Conservation (phyloP, 192 early-diverging fungal species). For the Lunasporangiospora selenospora region DNA sequence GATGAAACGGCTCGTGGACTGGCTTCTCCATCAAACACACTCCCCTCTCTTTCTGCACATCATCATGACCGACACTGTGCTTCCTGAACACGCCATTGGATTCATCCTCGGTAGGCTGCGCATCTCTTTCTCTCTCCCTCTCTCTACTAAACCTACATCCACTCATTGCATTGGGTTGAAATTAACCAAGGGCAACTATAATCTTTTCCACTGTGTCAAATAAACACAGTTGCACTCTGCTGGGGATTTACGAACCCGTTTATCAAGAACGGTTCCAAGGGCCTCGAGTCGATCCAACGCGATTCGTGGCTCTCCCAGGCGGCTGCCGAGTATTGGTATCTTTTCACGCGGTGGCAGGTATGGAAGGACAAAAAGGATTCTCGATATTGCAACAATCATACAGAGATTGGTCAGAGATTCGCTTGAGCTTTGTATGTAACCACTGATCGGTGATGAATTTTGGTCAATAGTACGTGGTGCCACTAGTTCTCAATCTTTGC, state of each 20-base stretch:
- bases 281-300: constrained; percentile 76
- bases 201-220: not conserved
- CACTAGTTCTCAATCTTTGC: constrained; percentile 87
- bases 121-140: not conserved
- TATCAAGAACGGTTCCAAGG: constrained; percentile 86
- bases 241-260: constrained; percentile 99
- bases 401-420: not conserved
- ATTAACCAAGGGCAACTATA: not conserved
- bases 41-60: too few species aligned
- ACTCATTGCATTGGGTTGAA: not conserved
- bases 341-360: constrained; percentile 89
- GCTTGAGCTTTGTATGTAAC: not conserved
- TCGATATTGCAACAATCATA: constrained; percentile 3
- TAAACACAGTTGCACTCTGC: constrained; percentile 75
- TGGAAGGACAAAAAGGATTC: too few species aligned
- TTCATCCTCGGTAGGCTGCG: constrained; percentile 41
- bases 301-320: constrained; percentile 63
- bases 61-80: too few species aligned
- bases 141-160: not conserved
- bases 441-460: too few species aligned
- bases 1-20: too few species aligned
- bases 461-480: constrained; percentile 83
- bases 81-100: constrained; percentile 46
- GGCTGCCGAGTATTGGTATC: constrained; percentile 70
- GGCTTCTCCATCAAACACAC: too few species aligned